Base-by-base conservation (phyloP, 2,329 filamentous ascomycete species). In the Penicillium frequentans region DNA sequence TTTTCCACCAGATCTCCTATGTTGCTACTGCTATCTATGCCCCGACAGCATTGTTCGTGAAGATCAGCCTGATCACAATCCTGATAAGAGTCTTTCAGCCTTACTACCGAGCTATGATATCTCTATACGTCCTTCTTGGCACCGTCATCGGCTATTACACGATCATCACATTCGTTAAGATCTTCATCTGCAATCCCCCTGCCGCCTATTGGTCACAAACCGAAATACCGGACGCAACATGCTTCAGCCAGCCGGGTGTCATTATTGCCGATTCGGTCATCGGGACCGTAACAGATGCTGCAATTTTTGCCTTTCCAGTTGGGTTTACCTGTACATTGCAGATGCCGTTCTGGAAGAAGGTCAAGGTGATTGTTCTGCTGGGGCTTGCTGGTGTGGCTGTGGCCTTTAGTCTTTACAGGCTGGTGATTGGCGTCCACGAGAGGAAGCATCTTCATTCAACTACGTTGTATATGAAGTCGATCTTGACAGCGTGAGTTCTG, bases 211-310 rank as follows among this genome's bases (percentile, higher is more conserved):
- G 62, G 62, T 47, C 26, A 8, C 6, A 23, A n/a, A 45, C 47
- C 10, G 19, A 50, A 37, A 29, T 37, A 29, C 23, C 39, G 6
- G 21, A 33, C 10, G 51, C 44, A 16, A 49, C 44, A 13, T 64
- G 62, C 39, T 49, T 62, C 21, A 49, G 47, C 16, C 52, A 55
- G 27, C 33, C 52, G 2, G 58, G 55, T 13, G 52, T 64, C 1
- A 59, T 64, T 19, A 56, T 62, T 16, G 54, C 62, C 11, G 62
- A 64, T 26, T 62, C 62, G 2, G 10, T 60, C 10, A 62, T 64
- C 45, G 59, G 60, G 24, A 55, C 62, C 5, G 26, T 62, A 26
- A 59, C 62, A 1, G 62, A 64, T 19, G 49, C 56, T 16, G 62
- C 62, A 4, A 64, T 64, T 29, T 50, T 64, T 2, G 55, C 55